phyloP scores from a whole-genome alignment of 1,284 basidiomycete genomes.

The Sanghuangporus baumii region DNA sequence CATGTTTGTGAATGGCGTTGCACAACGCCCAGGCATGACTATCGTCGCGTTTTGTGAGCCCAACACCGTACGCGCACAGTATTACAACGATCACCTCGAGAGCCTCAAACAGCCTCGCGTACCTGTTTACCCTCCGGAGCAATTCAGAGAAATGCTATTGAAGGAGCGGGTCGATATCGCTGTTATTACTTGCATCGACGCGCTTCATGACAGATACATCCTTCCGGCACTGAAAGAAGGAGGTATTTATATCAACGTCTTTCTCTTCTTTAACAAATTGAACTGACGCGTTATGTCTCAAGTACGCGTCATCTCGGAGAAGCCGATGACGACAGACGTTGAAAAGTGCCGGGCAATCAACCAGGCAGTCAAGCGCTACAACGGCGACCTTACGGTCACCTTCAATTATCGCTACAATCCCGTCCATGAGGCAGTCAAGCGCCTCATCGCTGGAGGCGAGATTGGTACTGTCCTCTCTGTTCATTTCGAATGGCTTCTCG shows the following conservation, averaged over 20 bases:
- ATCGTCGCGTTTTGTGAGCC: conserved; percentile 47
- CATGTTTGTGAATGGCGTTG: conserved; percentile 40
- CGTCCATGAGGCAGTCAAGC: conserved; percentile 48
- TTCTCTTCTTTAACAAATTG: neutral
- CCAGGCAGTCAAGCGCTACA: conserved; percentile 38
- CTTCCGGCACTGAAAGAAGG: conserved; percentile 37
- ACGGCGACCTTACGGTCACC: conserved; percentile 38
- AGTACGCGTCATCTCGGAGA: conserved; percentile 45
- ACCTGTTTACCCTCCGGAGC: conserved; percentile 37
- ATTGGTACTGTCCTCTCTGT: conserved; percentile 49
- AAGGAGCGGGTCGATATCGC: conserved; percentile 42
- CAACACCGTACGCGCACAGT: conserved; percentile 40
- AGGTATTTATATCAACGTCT: conserved; percentile 24
- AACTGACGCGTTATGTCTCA: conserved; percentile 10
- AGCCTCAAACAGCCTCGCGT: conserved; percentile 33
- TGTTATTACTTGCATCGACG: conserved; percentile 50
- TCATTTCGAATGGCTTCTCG: conserved; percentile 52
- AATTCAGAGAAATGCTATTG: conserved; percentile 43
- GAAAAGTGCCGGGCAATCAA: conserved; percentile 44
- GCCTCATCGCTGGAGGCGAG: conserved; percentile 42
- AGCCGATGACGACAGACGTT: conserved; percentile 50
- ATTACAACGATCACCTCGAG: conserved; percentile 40
- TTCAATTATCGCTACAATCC: conserved; percentile 50
- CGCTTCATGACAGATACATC: conserved; percentile 45
- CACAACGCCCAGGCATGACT: conserved; percentile 30